A percentile compares a stretch with the other conserved stretches of the same genome.
Conservation (phyloP, 805 yeast species). For the Kregervanrija delftensis region DNA sequence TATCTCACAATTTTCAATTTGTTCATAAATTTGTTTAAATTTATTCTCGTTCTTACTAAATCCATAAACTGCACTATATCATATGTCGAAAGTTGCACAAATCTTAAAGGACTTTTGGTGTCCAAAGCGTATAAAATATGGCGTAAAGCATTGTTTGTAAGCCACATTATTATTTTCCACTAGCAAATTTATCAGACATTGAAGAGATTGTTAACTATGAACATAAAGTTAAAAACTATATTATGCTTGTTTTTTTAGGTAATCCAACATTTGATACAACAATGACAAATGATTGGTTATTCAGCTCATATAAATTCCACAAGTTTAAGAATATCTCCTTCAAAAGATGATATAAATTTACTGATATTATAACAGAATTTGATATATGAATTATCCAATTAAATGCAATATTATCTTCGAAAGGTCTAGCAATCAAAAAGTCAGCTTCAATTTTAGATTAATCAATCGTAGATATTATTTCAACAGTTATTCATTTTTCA, state of each 20-base stretch:
- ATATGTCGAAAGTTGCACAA: slow-evolving; percentile 19
- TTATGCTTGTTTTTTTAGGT: slow-evolving; percentile 86
- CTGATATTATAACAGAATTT: slow-evolving; percentile 92
- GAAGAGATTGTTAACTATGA: slow-evolving; percentile 63
- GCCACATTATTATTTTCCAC: slow-evolving; percentile 79
- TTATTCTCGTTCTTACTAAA: too few relatives aligned
- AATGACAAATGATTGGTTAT: slow-evolving; percentile 81
- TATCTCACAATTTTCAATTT: not conserved
- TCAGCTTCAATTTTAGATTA: slow-evolving; percentile 93
- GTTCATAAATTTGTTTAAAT: too few relatives aligned
- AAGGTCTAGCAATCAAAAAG: slow-evolving; percentile 78
- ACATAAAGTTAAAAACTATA: slow-evolving; percentile 48
- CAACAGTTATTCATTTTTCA: slow-evolving; percentile 96
- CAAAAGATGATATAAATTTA: slow-evolving; percentile 52
- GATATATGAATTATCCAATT: slow-evolving; percentile 76
- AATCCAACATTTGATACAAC: slow-evolving; percentile 92
- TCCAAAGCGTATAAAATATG: slow-evolving; percentile 58
- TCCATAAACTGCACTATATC: too few relatives aligned
- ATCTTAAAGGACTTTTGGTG: slow-evolving; percentile 26
- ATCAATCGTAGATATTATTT: slow-evolving; percentile 91
- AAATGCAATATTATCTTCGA: slow-evolving; percentile 54
- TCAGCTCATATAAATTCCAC: slow-evolving; percentile 74
- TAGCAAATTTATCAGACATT: slow-evolving; percentile 60
- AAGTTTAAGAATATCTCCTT: slow-evolving; percentile 38
- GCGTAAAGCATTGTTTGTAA: slow-evolving; percentile 80